Evolutionary conservation across 805 yeast genomes (phyloP).

Genomic region (Metschnikowia orientalis): DNA sequence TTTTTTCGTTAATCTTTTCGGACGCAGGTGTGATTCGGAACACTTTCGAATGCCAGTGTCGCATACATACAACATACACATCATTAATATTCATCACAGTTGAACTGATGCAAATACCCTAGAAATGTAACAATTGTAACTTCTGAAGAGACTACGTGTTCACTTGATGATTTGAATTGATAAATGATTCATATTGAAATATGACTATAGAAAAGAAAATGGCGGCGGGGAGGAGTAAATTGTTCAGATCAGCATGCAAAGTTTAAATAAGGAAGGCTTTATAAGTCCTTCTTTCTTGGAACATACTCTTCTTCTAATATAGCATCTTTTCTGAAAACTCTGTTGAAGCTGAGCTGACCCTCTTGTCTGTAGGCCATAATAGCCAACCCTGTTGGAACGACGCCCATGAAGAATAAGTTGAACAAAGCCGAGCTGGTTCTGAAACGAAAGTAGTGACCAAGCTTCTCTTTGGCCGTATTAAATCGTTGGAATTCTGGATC

Average conservation of each 20-base stretch:
- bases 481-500: conserved; percentile 40
- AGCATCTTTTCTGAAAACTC: conserved; percentile 34
- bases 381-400: conserved; percentile 35
- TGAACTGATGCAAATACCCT: no score
- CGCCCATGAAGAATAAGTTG: conserved; percentile 35
- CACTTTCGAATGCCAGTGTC: no score
- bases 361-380: conserved; percentile 35
- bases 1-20: no score
- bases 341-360: conserved; percentile 31
- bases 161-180: no score
- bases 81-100: no score
- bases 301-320: conserved; percentile 36
- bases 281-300: conserved; percentile 44
- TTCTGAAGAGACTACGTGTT: no score
- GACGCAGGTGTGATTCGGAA: no score
- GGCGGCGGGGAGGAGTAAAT: conserved; percentile 1
- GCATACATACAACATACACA: no score
- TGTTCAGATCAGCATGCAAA: conserved; percentile 2
- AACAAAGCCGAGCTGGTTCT: conserved; percentile 35
- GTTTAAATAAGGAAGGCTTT: conserved; percentile 8
- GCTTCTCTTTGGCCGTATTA: conserved; percentile 39
- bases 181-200: neutral
- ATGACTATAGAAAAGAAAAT: conserved; percentile 2
- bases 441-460: conserved; percentile 41
- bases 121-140: no score